These are phyloP conservation scores for Mucor saturninus DNA, from an alignment of 371 early-diverging fungal species.

Conservation along the genomic window DNA sequence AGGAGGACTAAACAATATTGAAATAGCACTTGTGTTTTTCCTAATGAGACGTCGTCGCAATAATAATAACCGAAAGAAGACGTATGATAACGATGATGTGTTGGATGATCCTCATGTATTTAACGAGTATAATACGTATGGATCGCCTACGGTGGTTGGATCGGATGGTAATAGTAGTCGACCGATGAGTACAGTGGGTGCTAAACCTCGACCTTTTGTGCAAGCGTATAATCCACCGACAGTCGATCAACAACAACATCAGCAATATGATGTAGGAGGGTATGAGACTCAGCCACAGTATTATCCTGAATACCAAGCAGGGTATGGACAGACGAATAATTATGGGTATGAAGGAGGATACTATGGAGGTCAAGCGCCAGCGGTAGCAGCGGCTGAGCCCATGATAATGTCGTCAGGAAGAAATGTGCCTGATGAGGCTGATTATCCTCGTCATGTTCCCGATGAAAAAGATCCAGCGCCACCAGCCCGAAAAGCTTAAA, in stretches of 20 bases:
- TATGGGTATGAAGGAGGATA: slow-evolving; percentile 11
- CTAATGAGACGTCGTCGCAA: slow-evolving; percentile 15
- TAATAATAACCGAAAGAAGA: slow-evolving; percentile 5
- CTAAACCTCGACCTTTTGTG: slow-evolving; percentile 26
- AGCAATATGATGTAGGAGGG: slow-evolving; percentile 4
- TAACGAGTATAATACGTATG: slow-evolving; percentile 20
- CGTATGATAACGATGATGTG: neutral
- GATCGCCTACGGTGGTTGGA: slow-evolving; percentile 13
- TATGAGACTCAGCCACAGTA: neutral
- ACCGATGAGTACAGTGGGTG: slow-evolving; percentile 9
- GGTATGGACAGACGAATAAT: neutral
- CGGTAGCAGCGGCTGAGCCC: slow-evolving; percentile 15
- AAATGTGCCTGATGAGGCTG: slow-evolving; percentile 29
- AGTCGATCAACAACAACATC: neutral
- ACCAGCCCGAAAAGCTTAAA: neutral
- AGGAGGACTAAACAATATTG: neutral
- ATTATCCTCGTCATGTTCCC: slow-evolving; percentile 29
- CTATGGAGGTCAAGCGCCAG: slow-evolving; percentile 4
- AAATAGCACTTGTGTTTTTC: slow-evolving; percentile 6
- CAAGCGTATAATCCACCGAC: slow-evolving; percentile 25
- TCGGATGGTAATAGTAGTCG: slow-evolving; percentile 14
- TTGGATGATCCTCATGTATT: slow-evolving; percentile 11
- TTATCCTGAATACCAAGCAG: neutral
- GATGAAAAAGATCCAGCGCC: slow-evolving; percentile 17
- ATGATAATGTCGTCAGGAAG: slow-evolving; percentile 16